Percentiles rank a stretch among this genome's conserved stretches.
Evolutionary conservation across 371 early-diverging fungal genomes (phyloP).

Genomic region (Chytridiales sp.): DNA sequence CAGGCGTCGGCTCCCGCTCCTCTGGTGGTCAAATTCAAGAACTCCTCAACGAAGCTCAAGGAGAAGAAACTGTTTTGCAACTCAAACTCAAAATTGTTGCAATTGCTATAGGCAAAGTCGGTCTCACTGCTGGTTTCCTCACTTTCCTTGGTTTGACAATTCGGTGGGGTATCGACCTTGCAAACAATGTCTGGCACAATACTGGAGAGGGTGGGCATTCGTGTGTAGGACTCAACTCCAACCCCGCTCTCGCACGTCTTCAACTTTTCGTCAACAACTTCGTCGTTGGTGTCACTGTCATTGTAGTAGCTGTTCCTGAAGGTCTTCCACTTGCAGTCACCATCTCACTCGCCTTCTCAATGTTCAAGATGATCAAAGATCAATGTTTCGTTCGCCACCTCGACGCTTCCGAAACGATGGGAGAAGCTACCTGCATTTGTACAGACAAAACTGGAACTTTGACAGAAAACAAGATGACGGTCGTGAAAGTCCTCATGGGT

Average conservation of each 20-base stretch:
- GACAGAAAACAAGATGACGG: constrained; percentile 95
- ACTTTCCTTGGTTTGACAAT: constrained; percentile 80
- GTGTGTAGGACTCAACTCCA: constrained; percentile 45
- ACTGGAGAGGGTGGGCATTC: constrained; percentile 47
- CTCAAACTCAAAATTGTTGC: constrained; percentile 83
- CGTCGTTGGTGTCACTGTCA: constrained; percentile 69
- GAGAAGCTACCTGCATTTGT: constrained; percentile 93
- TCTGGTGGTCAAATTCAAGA: constrained; percentile 77
- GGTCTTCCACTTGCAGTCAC: constrained; percentile 98
- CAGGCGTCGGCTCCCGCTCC: constrained; percentile 79
- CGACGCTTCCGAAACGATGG: constrained; percentile 97
- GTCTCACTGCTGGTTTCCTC: constrained; percentile 77
- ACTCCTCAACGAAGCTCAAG: constrained; percentile 70
- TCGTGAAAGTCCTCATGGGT: constrained; percentile 60
- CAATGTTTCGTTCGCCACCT: constrained; percentile 93
- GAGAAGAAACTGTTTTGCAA: constrained; percentile 90
- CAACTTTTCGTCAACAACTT: constrained; percentile 41
- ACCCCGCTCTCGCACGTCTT: constrained; percentile 26
- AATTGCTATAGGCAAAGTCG: constrained; percentile 90
- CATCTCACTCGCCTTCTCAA: constrained; percentile 90
- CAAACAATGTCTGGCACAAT: constrained; percentile 12
- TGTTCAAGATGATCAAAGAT: constrained; percentile 87
- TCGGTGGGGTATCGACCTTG: constrained; percentile 73
- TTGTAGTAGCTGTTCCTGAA: constrained; percentile 98
- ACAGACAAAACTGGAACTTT: constrained; percentile 98